Evolutionary conservation across 306 rosid genomes (phyloP).

Genomic region (Heteromeles arbutifolia): DNA sequence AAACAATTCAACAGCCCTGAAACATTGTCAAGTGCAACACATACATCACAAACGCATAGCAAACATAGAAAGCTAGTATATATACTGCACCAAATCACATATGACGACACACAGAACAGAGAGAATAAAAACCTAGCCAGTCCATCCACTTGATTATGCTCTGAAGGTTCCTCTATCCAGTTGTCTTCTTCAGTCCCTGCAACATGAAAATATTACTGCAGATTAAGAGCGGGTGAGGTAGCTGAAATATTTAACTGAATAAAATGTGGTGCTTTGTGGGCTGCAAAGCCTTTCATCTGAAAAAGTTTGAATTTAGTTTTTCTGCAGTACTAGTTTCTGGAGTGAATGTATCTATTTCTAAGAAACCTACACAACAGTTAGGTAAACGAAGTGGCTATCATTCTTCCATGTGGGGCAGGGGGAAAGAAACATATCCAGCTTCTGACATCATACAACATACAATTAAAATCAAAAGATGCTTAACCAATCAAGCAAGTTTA

Average conservation of each 20-base stretch:
- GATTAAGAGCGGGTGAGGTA: conserved; percentile 28
- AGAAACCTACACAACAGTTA: conserved; percentile 36
- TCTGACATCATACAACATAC: not conserved
- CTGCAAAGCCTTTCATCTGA: conserved; percentile 42
- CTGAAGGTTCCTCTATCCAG: conserved; percentile 47
- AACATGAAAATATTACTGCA: not conserved
- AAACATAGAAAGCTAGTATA: not conserved
- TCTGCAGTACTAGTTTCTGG: conserved; percentile 18
- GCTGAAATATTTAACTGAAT: conserved; percentile 17
- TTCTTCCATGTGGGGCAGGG: not conserved
- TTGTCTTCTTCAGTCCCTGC: conserved; percentile 51
- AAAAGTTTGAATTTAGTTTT: conserved; percentile 31
- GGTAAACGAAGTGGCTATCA: not conserved
- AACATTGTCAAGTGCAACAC: conserved; percentile 17
- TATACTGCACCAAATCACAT: conserved; percentile 4
- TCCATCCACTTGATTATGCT: conserved; percentile 52
- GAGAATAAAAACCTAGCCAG: conserved; percentile 53
- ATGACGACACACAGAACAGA: not conserved
- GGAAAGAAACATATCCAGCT: not conserved
- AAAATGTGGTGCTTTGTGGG: conserved; percentile 35
- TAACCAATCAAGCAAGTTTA: not conserved
- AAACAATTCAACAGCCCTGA: conserved; percentile 73
- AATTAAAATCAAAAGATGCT: not conserved
- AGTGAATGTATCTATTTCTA: conserved; percentile 23
- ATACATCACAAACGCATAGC: conserved; percentile 9